These are phyloP conservation scores for Aspergillus cejpii DNA, from an alignment of 2,329 filamentous ascomycete species.

Conservation along the genomic window DNA sequence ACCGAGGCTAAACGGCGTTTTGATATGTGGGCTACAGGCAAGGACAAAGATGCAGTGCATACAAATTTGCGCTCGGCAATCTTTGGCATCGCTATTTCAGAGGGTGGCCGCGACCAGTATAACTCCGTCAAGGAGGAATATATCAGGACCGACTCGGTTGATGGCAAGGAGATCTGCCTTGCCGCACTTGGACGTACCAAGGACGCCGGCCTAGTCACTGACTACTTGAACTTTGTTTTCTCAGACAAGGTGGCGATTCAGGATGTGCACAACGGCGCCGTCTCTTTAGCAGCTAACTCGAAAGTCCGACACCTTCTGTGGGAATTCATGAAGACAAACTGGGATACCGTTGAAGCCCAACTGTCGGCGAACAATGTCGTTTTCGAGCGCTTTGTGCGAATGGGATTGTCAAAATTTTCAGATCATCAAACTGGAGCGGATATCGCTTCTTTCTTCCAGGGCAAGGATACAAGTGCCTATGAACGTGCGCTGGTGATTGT, in stretches of 20 bases:
- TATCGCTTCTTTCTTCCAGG: constrained; percentile 75
- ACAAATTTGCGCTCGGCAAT: constrained; percentile 74
- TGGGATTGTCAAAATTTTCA: constrained; percentile 71
- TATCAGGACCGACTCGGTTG: constrained; percentile 71
- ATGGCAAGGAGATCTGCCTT: constrained; percentile 83
- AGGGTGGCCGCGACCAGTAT: constrained; percentile 63
- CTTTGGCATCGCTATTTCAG: constrained; percentile 70
- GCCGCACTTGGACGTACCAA: constrained; percentile 67
- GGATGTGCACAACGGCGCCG: constrained; percentile 79
- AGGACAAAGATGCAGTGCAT: constrained; percentile 63
- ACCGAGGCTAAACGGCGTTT: constrained; percentile 73
- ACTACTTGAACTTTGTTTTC: constrained; percentile 67
- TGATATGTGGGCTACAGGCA: constrained; percentile 63
- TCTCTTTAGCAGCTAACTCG: constrained; percentile 64
- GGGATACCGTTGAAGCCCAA: constrained; percentile 64
- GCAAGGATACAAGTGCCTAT: constrained; percentile 79
- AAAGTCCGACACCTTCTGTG: constrained; percentile 69
- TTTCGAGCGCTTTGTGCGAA: constrained; percentile 78
- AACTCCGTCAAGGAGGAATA: constrained; percentile 79
- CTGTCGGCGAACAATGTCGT: constrained; percentile 77
- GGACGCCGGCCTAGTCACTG: constrained; percentile 59
- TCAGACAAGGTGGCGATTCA: constrained; percentile 77
- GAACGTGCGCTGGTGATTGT: constrained; percentile 80
- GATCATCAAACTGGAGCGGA: constrained; percentile 63
- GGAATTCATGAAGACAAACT: constrained; percentile 79